Base-by-base conservation (phyloP, 352 stramenopile genomes). In the Halophytophthora polymorphica region DNA sequence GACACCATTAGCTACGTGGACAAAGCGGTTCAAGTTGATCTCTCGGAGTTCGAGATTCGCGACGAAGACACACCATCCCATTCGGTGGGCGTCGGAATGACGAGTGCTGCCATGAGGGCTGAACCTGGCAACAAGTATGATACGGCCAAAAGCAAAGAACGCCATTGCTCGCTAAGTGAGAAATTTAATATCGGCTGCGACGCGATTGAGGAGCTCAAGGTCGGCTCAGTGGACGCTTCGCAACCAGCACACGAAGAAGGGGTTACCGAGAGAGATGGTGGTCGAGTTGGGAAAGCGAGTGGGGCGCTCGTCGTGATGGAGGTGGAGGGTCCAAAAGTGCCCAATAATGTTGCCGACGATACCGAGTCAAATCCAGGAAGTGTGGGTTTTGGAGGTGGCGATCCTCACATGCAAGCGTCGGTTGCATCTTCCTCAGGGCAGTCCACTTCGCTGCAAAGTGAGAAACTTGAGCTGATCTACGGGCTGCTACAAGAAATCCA, bases 11-110 rank as follows among this genome's bases (percentile, higher is more conserved):
- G 2, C 43, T 50, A 35, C 38, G 53, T 47, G n/a, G 58, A 71
- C 31, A 67, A 58, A 46, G 53, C 62, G 22, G 41, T 58, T 33
- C 62, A 68, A 47, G 58, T 71, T 7, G 21, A 61, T 25, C 8
- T 39, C 7, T 19, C n/a, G 6, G 46, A 55, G 11, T 19, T 58
- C 18, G 43, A 37, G 2, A 4, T 36, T 37, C 19, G 18, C 15
- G 21, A 28, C 1, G n/a, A 42, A 11, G 34, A 28, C 22, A 29
- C n/a, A 10, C 8, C 34, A 21, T 13, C 23, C 28, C 2, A 31
- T 28, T 19, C 40, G 45, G 18, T 40, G 38, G 43, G 21, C 14
- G 45, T 36, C 6, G 39, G 34, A 28, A 22, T 15, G 11, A 17
- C 19, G 6, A 43, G 14, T 22, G 10, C 6, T 43, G 37, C n/a